Conservation (phyloP, 208 protist genomes). For the Leishmania major region DNA sequence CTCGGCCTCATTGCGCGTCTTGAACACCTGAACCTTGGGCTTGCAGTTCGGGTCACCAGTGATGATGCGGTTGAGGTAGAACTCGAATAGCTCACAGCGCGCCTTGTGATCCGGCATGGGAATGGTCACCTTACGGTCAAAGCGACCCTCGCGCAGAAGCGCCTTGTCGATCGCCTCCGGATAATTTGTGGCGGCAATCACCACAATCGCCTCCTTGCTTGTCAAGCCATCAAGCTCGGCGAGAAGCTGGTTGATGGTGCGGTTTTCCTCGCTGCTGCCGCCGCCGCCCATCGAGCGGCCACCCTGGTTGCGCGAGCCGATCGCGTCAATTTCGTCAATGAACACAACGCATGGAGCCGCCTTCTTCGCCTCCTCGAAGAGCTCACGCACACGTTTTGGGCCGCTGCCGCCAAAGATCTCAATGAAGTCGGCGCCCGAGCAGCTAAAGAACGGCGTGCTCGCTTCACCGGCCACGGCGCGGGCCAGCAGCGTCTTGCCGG, state of each 20-base stretch:
- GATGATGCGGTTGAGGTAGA: slow-evolving; percentile 87
- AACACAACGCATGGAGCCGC: slow-evolving; percentile 97
- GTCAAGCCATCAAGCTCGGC: slow-evolving; percentile 96
- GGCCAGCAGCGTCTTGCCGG: slow-evolving; percentile 98
- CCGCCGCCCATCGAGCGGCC: slow-evolving; percentile 84
- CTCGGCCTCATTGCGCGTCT: slow-evolving; percentile 49
- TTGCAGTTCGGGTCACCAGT: slow-evolving; percentile 88
- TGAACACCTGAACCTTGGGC: slow-evolving; percentile 81
- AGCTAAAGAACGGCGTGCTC: slow-evolving; percentile 94
- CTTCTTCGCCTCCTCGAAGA: slow-evolving; percentile 95
- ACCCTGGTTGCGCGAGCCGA: slow-evolving; percentile 91
- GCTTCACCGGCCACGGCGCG: slow-evolving; percentile 97
- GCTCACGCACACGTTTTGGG: slow-evolving; percentile 95
- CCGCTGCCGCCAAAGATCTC: slow-evolving; percentile 98
- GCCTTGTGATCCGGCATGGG: slow-evolving; percentile 90
- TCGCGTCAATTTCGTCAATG: slow-evolving; percentile 99
- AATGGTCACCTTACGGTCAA: slow-evolving; percentile 93
- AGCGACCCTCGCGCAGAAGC: slow-evolving; percentile 91
- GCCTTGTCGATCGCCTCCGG: slow-evolving; percentile 95
- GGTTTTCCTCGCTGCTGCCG: slow-evolving; percentile 93
- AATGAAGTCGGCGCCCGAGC: slow-evolving; percentile 97
- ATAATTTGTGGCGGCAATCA: slow-evolving; percentile 98
- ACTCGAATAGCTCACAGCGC: slow-evolving; percentile 90
- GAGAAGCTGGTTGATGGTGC: slow-evolving; percentile 97
- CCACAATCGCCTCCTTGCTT: slow-evolving; percentile 94